These are phyloP conservation scores for Carex kokanica DNA, from an alignment of 176 grass and related monocot genomes.

Conservation along the genomic window DNA sequence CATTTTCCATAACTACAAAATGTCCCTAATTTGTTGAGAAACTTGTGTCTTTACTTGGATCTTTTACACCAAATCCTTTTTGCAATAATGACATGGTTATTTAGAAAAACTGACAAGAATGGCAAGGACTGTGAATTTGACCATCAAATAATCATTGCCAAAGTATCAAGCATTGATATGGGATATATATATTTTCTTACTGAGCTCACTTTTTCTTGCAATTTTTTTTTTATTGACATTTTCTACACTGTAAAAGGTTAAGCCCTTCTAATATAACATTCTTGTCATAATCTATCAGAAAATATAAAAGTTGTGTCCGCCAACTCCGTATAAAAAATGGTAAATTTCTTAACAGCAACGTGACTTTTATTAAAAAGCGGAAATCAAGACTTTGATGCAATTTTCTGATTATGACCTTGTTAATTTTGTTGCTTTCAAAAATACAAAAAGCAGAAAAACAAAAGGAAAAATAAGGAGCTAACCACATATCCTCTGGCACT, in stretches of 20 bases:
- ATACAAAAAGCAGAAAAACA: not conserved
- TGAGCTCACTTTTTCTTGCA: not conserved
- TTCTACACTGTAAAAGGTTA: not conserved
- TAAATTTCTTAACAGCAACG: not conserved
- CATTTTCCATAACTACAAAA: not conserved
- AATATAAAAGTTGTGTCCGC: not conserved
- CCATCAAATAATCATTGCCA: conserved; percentile 1
- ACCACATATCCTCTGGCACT: conserved; percentile 99
- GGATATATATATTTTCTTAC: not conserved
- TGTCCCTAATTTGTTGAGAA: not conserved
- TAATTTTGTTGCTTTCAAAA: not conserved
- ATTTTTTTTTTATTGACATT: not conserved
- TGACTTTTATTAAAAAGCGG: not conserved
- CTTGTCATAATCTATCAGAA: not conserved
- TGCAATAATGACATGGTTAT: not conserved
- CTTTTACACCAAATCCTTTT: not conserved
- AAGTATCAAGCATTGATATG: not conserved
- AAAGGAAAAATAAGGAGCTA: conserved; percentile 30
- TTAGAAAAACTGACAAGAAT: not conserved
- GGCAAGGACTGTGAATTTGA: not conserved
- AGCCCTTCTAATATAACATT: not conserved
- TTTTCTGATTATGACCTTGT: not conserved
- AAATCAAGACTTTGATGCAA: not conserved
- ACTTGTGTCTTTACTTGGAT: not conserved
- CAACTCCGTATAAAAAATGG: not conserved